These are phyloP conservation scores for Pecoramyces ruminantium DNA, from an alignment of 192 early-diverging fungal genomes.

Conservation along the genomic window DNA sequence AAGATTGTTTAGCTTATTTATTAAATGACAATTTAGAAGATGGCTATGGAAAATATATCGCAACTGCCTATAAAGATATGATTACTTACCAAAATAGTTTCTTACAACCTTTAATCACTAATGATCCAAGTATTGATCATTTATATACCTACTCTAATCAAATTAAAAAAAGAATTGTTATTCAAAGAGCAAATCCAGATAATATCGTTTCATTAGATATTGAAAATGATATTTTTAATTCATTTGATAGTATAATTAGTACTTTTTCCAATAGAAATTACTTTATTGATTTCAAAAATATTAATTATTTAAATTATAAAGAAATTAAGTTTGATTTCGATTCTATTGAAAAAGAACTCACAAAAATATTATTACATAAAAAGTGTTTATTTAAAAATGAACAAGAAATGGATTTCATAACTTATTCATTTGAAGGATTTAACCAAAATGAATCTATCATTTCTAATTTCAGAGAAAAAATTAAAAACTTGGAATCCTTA, in stretches of 20 bases:
- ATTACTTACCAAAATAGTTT: neutral
- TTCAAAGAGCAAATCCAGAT: neutral
- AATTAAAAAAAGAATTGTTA: neutral
- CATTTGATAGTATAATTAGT: neutral
- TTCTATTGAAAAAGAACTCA: neutral
- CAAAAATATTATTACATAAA: too few species aligned
- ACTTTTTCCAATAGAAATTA: neutral
- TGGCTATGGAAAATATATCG: neutral
- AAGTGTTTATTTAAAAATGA: too few species aligned
- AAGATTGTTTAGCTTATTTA: neutral
- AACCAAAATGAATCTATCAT: too few species aligned
- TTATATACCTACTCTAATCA: neutral
- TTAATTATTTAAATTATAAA: neutral
- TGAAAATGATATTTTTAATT: neutral
- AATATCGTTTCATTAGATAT: neutral
- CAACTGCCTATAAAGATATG: neutral
- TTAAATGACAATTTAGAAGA: neutral
- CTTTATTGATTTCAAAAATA: neutral
- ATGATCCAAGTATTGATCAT: neutral
- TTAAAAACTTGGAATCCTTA: too few species aligned
- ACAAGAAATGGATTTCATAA: too few species aligned
- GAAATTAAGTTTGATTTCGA: neutral
- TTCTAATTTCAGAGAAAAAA: too few species aligned
- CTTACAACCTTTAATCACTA: neutral
- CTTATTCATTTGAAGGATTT: too few species aligned